phyloP scores from a whole-genome alignment of 2,329 filamentous ascomycete genomes.

The Stemphylium vesicarium region DNA sequence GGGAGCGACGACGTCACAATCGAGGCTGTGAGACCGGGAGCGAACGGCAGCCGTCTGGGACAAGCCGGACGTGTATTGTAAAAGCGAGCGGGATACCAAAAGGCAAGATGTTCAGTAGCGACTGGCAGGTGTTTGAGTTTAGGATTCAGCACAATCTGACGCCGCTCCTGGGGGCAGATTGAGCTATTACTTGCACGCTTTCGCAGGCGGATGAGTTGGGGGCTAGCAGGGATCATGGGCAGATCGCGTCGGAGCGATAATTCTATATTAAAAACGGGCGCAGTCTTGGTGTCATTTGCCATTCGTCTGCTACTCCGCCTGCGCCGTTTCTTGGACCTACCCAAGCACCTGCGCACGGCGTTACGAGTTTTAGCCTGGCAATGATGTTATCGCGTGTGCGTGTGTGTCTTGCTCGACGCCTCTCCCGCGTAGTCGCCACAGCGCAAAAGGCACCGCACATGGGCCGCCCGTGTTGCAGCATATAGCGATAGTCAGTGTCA shows the following conservation, averaged over 20 bases:
- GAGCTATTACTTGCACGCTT: constrained; percentile 22
- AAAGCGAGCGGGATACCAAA: constrained; percentile 16
- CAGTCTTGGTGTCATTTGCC: constrained; percentile 10
- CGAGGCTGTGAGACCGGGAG: constrained; percentile 20
- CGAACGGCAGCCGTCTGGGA: constrained; percentile 11
- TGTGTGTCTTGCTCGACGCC: constrained; percentile 5
- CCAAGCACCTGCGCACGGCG: neutral
- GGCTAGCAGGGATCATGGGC: constrained; percentile 36
- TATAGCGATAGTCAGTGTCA: constrained; percentile 9
- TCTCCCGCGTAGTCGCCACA: neutral
- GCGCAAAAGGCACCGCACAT: neutral
- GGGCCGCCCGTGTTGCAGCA: constrained; percentile 1
- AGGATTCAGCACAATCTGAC: constrained; percentile 19
- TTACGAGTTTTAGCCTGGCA: constrained; percentile 2
- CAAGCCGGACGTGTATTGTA: neutral
- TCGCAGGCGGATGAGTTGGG: constrained; percentile 22
- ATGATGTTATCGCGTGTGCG: neutral
- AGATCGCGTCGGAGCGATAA: constrained; percentile 30
- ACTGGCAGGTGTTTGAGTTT: constrained; percentile 24
- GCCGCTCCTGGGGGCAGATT: constrained; percentile 17
- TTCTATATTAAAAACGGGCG: constrained; percentile 30
- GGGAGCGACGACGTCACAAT: constrained; percentile 32
- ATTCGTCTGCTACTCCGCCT: constrained; percentile 13
- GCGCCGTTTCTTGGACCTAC: constrained; percentile 11
- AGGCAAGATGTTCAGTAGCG: constrained; percentile 20